A percentile compares a stretch with the other conserved stretches of the same genome.
phyloP scores from a whole-genome alignment of 805 yeast species.

The Pichia ethanolica region DNA sequence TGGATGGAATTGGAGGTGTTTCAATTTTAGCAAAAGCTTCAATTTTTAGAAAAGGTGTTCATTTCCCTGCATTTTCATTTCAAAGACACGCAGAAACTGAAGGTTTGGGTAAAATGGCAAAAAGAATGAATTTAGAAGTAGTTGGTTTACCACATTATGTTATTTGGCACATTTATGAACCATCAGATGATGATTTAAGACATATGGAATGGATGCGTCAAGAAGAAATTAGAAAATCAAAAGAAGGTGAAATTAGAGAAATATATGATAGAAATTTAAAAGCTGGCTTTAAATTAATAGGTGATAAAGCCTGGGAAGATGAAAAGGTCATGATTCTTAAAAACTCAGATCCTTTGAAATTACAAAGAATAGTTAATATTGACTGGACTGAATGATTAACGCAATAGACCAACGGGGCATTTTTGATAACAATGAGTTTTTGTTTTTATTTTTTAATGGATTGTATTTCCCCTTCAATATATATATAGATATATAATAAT shows the following conservation, averaged over 20 bases:
- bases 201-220: constrained; percentile 84
- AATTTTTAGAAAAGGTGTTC: constrained; percentile 83
- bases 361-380: constrained; percentile 41
- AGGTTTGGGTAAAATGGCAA: constrained; percentile 87
- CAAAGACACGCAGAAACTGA: constrained; percentile 97
- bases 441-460: too few species aligned
- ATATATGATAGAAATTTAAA: constrained; percentile 69
- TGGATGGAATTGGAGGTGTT: constrained; percentile 98
- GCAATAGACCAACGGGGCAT: too few species aligned
- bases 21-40: constrained; percentile 81
- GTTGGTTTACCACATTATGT: constrained; percentile 91
- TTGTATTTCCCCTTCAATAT: background rate
- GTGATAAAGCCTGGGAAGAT: constrained; percentile 53
- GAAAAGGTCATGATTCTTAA: constrained; percentile 68
- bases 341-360: constrained; percentile 58
- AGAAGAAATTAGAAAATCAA: constrained; percentile 60
- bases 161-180: constrained; percentile 96
- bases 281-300: constrained; percentile 70
- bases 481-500: too few species aligned
- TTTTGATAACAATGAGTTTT: too few species aligned
- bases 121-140: constrained; percentile 80
- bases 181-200: constrained; percentile 80
- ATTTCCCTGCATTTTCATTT: constrained; percentile 94
- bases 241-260: constrained; percentile 54
- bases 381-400: constrained; percentile 52